Evolutionary conservation across 139 green algal genomes (phyloP).

Genomic region (Closterium sp.): DNA sequence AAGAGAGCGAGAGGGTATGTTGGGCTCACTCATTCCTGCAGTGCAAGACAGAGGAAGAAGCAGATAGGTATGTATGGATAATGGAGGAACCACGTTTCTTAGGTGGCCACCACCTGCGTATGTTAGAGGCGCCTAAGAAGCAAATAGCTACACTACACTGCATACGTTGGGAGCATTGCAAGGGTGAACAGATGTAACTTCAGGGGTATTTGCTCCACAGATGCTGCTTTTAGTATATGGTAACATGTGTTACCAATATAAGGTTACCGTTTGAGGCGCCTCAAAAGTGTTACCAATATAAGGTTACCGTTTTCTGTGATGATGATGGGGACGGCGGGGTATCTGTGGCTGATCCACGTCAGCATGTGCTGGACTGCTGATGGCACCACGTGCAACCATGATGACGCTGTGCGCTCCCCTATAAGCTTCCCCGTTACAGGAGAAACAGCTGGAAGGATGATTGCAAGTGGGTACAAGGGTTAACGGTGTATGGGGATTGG

Average conservation of each 20-base stretch:
- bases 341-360: slow-evolving; percentile 33
- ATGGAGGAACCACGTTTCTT: no score
- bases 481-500: not conserved
- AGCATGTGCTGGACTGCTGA: slow-evolving; percentile 11
- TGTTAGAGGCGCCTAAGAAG: no score
- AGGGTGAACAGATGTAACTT: no score
- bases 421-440: slow-evolving; percentile 2
- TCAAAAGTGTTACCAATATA: not conserved
- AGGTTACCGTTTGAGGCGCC: no score
- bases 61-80: no score
- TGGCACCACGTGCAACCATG: slow-evolving; percentile 31
- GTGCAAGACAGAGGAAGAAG: not conserved
- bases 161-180: no score
- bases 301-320: slow-evolving; percentile 40
- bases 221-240: no score
- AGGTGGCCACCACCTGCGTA: no score
- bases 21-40: slow-evolving; percentile 2
- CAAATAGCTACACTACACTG: no score
- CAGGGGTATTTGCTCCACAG: no score
- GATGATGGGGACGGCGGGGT: slow-evolving; percentile 21
- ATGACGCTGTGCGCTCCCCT: slow-evolving; percentile 7
- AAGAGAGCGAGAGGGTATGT: not conserved
- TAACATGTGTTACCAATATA: no score
- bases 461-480: not conserved
- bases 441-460: not conserved